Conservation (phyloP, 2,329 filamentous ascomycete genomes). For the Ophiosphaerella korrae region DNA sequence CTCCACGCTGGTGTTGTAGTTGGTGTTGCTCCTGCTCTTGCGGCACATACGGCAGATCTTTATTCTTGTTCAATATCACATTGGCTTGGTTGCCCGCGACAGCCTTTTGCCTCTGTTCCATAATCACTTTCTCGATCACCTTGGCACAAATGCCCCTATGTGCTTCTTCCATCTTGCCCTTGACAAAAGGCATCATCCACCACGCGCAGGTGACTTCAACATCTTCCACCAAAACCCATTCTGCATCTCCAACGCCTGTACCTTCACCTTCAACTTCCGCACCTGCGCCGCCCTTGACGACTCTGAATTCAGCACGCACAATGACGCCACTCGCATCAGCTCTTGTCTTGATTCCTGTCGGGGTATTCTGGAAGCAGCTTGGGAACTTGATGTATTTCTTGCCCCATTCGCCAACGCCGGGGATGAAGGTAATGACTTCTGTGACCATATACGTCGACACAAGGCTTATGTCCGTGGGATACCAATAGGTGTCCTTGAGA, state of each 20-base stretch:
- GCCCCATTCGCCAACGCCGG: slow-evolving; percentile 37
- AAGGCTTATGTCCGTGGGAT: slow-evolving; percentile 35
- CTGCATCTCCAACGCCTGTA: slow-evolving; percentile 37
- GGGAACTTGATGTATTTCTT: slow-evolving; percentile 41
- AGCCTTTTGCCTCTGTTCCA: slow-evolving; percentile 23
- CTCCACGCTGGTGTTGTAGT: neutral
- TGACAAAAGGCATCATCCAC: slow-evolving; percentile 46
- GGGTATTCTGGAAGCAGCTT: slow-evolving; percentile 40
- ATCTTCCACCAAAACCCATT: slow-evolving; percentile 44
- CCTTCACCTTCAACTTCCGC: slow-evolving; percentile 40
- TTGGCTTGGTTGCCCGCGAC: slow-evolving; percentile 25
- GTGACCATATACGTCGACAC: slow-evolving; percentile 38
- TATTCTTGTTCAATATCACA: slow-evolving; percentile 2
- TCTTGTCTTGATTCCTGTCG: slow-evolving; percentile 38
- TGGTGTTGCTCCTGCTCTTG: slow-evolving; percentile 1
- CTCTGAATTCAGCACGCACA: slow-evolving; percentile 40
- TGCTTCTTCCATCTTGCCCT: slow-evolving; percentile 39
- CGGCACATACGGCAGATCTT: slow-evolving; percentile 2
- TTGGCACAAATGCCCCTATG: slow-evolving; percentile 41
- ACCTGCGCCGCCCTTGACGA: slow-evolving; percentile 30
- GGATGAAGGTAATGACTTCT: slow-evolving; percentile 36
- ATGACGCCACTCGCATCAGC: slow-evolving; percentile 38
- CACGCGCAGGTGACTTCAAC: slow-evolving; percentile 40
- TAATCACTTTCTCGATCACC: slow-evolving; percentile 39
- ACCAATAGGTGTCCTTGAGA: slow-evolving; percentile 44